Conservation (phyloP, 257 asterid genomes). For the Capsicum rhomboideum region DNA sequence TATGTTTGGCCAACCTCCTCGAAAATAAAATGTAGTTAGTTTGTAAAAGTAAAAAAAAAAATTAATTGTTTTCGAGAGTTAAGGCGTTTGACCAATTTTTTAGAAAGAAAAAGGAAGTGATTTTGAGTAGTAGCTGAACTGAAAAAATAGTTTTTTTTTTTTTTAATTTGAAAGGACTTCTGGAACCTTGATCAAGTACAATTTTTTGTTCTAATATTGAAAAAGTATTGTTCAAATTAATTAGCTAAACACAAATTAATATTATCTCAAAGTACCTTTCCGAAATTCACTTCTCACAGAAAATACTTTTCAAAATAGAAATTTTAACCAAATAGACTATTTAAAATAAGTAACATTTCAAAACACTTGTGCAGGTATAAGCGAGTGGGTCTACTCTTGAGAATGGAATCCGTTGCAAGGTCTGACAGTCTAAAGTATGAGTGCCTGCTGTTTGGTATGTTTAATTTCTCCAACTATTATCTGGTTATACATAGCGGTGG, state of each 20-base stretch:
- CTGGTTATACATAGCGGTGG: no score
- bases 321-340: no score
- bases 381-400: not conserved
- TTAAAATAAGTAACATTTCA: not conserved
- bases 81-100: no score
- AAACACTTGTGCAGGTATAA: not conserved
- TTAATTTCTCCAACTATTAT: not conserved
- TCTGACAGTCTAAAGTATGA: conserved; percentile 37
- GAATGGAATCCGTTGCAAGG: conserved; percentile 47
- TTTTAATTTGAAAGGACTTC: not conserved
- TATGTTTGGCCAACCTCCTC: not conserved
- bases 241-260: no score
- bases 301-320: no score
- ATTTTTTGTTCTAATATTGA: no score
- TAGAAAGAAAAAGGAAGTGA: no score
- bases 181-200: not conserved
- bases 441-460: conserved; percentile 59
- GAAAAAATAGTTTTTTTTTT: not conserved
- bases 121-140: not conserved
- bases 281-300: no score
- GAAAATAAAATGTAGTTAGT: not conserved
- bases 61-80: not conserved
- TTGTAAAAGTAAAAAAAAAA: not conserved
- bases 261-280: no score
- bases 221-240: no score